phyloP scores from a whole-genome alignment of 371 early-diverging fungal genomes.

The Enterospora canceri region DNA sequence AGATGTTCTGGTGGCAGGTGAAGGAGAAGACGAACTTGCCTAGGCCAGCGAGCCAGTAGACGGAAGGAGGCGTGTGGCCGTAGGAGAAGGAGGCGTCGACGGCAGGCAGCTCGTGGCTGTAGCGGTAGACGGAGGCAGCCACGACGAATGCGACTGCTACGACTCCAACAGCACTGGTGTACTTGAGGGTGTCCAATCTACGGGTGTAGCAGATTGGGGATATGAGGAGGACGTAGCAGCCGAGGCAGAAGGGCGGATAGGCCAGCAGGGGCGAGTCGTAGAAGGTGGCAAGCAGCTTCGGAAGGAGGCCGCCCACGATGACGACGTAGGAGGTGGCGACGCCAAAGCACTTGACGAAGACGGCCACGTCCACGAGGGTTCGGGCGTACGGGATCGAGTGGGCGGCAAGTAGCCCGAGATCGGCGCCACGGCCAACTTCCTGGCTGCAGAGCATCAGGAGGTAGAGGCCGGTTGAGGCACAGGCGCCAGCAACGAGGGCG shows the following conservation, averaged over 20 bases:
- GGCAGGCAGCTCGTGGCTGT: conserved; percentile 57
- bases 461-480: conserved; percentile 42
- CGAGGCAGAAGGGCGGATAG: conserved; percentile 14
- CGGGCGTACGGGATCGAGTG: conserved; percentile 77
- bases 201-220: conserved; percentile 58
- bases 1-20: conserved; percentile 78
- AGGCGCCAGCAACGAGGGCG: conserved; percentile 31
- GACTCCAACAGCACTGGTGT: conserved; percentile 78
- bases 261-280: conserved; percentile 9
- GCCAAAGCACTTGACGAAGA: conserved; percentile 96
- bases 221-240: conserved; percentile 32
- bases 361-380: conserved; percentile 76
- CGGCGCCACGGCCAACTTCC: conserved; percentile 37
- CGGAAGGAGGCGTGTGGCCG: conserved; percentile 52
- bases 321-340: conserved; percentile 93
- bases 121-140: conserved; percentile 68
- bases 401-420: conserved; percentile 62
- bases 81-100: conserved; percentile 23
- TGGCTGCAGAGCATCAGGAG: conserved; percentile 38
- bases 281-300: conserved; percentile 47
- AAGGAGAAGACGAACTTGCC: conserved; percentile 98
- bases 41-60: conserved; percentile 65
- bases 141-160: conserved; percentile 74
- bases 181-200: conserved; percentile 75
- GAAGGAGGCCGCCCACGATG: conserved; percentile 80